Conservation (phyloP, 495 filamentous ascomycete genomes). For the Lasiosphaeria hispida region DNA sequence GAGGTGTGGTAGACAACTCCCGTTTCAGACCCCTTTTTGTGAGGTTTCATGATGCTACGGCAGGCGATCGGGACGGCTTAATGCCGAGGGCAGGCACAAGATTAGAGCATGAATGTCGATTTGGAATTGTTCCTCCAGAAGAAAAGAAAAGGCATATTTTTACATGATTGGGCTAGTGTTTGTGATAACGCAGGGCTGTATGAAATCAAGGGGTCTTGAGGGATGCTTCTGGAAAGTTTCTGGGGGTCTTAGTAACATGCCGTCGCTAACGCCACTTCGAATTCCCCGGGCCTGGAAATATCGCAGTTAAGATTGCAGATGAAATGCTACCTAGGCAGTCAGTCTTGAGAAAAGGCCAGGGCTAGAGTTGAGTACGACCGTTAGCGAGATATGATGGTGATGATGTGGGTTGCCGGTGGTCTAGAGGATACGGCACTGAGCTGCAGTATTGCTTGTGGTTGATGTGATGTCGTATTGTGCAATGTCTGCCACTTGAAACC, state of each 20-base stretch:
- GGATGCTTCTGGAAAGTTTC: conserved; percentile 12
- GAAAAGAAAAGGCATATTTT: not conserved
- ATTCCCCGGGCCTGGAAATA: not conserved
- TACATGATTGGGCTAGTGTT: conserved; percentile 15
- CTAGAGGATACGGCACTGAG: not conserved
- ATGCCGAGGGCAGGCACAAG: conserved; percentile 14
- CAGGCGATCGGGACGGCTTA: conserved; percentile 25
- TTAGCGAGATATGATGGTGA: not conserved
- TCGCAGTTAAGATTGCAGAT: no score
- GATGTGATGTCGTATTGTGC: no score
- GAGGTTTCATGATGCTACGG: conserved; percentile 17
- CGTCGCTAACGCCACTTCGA: not conserved
- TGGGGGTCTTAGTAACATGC: not conserved
- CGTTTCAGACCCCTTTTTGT: conserved; percentile 17
- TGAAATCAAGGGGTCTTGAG: not conserved
- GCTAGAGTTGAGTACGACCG: not conserved
- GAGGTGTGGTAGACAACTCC: not conserved
- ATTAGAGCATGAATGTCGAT: conserved; percentile 17
- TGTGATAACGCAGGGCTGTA: not conserved
- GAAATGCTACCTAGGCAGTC: no score
- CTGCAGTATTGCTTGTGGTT: no score
- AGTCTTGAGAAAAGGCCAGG: not conserved
- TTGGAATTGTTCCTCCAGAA: conserved; percentile 12
- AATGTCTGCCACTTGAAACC: no score
- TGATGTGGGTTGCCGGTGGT: not conserved